These are phyloP conservation scores for Phaeophleospora eucalypticola DNA, from an alignment of 2,329 filamentous ascomycete species.

Conservation along the genomic window DNA sequence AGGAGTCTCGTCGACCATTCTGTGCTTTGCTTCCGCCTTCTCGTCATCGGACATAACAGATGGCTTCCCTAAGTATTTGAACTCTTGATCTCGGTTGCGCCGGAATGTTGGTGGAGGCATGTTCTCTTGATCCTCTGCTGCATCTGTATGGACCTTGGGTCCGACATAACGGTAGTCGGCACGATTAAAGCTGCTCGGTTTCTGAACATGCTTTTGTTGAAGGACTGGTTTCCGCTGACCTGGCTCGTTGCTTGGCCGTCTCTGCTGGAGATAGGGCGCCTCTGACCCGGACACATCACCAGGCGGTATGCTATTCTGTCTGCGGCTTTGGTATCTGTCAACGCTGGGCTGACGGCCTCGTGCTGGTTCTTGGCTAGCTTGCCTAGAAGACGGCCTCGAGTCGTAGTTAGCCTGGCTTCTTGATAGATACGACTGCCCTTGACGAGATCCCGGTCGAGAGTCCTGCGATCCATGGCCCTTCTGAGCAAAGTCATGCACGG, in stretches of 20 bases:
- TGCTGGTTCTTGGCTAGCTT: constrained; percentile 26
- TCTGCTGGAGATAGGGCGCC: constrained; percentile 10
- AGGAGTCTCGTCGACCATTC: constrained; percentile 38
- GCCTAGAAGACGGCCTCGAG: constrained; percentile 28
- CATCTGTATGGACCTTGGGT: constrained; percentile 54
- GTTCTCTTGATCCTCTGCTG: constrained; percentile 78
- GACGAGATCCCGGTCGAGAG: constrained; percentile 23
- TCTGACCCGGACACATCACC: constrained; percentile 11
- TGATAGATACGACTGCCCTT: constrained; percentile 23
- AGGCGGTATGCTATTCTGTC: constrained; percentile 24
- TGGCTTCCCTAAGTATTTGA: constrained; percentile 53
- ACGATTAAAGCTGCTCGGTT: constrained; percentile 37
- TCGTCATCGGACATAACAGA: constrained; percentile 49
- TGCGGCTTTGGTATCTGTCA: constrained; percentile 24
- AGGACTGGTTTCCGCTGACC: constrained; percentile 17
- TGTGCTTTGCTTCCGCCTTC: constrained; percentile 35
- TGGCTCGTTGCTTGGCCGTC: constrained; percentile 26
- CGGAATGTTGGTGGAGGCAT: constrained; percentile 68
- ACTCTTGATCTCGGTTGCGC: constrained; percentile 54
- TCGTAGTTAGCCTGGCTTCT: constrained; percentile 26
- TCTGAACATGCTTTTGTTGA: constrained; percentile 33
- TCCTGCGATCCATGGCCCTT: constrained; percentile 23
- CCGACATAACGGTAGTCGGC: constrained; percentile 46
- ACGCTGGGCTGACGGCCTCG: constrained; percentile 29
- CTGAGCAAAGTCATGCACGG: constrained; percentile 34